phyloP scores from a whole-genome alignment of 2,329 filamentous ascomycete species.

The Delphinella strobiligena region DNA sequence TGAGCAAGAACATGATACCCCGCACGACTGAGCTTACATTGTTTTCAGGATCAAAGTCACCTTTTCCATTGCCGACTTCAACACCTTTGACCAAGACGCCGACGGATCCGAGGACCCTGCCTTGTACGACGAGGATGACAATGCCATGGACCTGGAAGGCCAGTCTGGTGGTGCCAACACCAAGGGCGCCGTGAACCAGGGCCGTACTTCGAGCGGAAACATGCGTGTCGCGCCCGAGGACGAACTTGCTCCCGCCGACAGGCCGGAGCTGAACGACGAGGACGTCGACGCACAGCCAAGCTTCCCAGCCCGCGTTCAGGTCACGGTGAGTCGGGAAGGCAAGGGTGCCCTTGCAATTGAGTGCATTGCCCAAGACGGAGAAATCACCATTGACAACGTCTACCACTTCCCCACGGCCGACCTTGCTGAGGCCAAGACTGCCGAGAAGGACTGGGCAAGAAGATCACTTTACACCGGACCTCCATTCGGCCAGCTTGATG shows the following conservation, averaged over 20 bases:
- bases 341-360: constrained; percentile 81
- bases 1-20: neutral
- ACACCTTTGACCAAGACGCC: constrained; percentile 27
- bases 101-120: constrained; percentile 16
- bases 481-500: constrained; percentile 85
- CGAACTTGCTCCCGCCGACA: constrained; percentile 43
- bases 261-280: constrained; percentile 45
- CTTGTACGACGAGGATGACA: constrained; percentile 22
- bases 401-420: constrained; percentile 73
- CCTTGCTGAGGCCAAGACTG: constrained; percentile 61
- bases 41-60: constrained; percentile 56
- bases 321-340: constrained; percentile 78
- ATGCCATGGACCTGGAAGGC: constrained; percentile 27
- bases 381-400: constrained; percentile 80
- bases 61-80: constrained; percentile 76
- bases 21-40: neutral
- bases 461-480: constrained; percentile 79
- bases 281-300: constrained; percentile 43
- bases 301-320: constrained; percentile 72
- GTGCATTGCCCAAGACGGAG: constrained; percentile 72
- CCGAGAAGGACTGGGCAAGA: constrained; percentile 58
- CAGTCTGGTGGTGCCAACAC: constrained; percentile 46
- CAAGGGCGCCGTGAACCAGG: constrained; percentile 44
- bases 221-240: constrained; percentile 45
- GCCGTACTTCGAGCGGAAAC: constrained; percentile 37